Percentiles rank a stretch among this genome's conserved stretches.
Evolutionary conservation across 2,329 filamentous ascomycete species (phyloP).

Genomic region (Zymoseptoria passerinii): DNA sequence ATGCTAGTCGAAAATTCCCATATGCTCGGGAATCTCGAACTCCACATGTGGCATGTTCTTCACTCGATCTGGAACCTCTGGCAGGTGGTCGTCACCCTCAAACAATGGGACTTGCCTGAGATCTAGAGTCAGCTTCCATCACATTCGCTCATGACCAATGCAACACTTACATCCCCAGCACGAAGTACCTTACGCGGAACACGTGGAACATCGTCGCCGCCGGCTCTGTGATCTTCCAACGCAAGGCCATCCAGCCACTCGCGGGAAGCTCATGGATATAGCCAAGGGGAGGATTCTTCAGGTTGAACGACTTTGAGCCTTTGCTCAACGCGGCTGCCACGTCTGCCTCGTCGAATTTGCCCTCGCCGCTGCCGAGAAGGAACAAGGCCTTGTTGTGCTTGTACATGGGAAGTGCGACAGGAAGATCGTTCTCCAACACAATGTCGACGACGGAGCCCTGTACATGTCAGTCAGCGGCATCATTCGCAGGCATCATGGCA

Average conservation of each 20-base stretch:
- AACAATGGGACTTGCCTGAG: conserved; percentile 9
- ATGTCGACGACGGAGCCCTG: conserved; percentile 16
- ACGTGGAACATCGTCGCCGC: conserved; percentile 17
- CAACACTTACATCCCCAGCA: conserved; percentile 15
- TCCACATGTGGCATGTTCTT: conserved; percentile 13
- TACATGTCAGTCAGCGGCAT: background rate
- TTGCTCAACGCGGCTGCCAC: conserved; percentile 2
- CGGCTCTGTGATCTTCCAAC: conserved; percentile 14
- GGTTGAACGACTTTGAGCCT: conserved; percentile 3
- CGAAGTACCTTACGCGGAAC: conserved; percentile 12
- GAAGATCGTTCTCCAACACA: conserved; percentile 14
- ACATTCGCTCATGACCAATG: background rate
- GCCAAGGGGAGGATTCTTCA: conserved; percentile 9
- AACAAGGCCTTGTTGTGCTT: conserved; percentile 18
- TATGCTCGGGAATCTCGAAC: conserved; percentile 11
- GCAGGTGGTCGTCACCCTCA: conserved; percentile 14
- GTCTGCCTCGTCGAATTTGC: conserved; percentile 6
- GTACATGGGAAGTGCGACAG: conserved; percentile 10
- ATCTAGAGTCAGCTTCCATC: background rate
- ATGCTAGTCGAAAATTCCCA: conserved; percentile 12
- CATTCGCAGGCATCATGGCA: background rate
- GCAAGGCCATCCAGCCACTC: conserved; percentile 12
- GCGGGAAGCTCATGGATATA: conserved; percentile 16
- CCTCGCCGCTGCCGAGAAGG: conserved; percentile 8
- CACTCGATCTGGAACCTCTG: conserved; percentile 11